Base-by-base conservation (phyloP, 1,284 basidiomycete genomes). In the Bjerkandera adusta region DNA sequence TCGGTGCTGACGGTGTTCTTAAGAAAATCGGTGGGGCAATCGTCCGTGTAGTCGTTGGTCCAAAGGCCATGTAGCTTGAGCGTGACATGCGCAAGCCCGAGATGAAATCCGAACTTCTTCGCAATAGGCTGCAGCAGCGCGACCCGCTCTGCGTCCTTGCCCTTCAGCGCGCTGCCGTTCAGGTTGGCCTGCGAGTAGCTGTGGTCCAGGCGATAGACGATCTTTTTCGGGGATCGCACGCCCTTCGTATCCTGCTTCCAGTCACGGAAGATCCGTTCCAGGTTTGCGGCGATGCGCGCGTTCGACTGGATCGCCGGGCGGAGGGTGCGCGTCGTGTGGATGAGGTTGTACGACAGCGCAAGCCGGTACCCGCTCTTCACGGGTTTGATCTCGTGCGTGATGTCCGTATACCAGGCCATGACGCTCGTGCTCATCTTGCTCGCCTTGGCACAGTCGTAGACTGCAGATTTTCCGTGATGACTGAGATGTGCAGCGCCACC, bases 361-460 rank as follows among this genome's bases (percentile, higher is more conserved):
- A 75, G 59, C 7, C 70, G 68, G 43, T 69, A 69, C 1, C 73
- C 73, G 18, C 66, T 63, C 3, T 62, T 69, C 20, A 77, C 57
- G 5, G 72, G 67, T 50, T 72, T 70, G 43, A 75, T 63, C 56
- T 72, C 70, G 51, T 75, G 71, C 15, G 56, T 57, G 40, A 75
- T 73, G 47, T 75, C 72, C 7, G 69, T 72, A 52, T 75, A 77
- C 72, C 74, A 76, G 3, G 72, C 63, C 13, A 75, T 55, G 8
- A 73, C 60, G 3, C 65, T 58, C 0, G 70, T 72, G 3, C 56
- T 54, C 6, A 58, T 48, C 3, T 60, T 43, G 20, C 65, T 66
- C 21, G 52, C 45, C 8, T 48, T 18, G 3, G 66, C 53, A 20
- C 65, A 57, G 51, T 74, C 67, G 48, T 70, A 59, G 6, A 59